A percentile compares a stretch with the other conserved stretches of the same genome.
phyloP scores from a whole-genome alignment of 805 yeast species.

The Barnettozyma siamensis region DNA sequence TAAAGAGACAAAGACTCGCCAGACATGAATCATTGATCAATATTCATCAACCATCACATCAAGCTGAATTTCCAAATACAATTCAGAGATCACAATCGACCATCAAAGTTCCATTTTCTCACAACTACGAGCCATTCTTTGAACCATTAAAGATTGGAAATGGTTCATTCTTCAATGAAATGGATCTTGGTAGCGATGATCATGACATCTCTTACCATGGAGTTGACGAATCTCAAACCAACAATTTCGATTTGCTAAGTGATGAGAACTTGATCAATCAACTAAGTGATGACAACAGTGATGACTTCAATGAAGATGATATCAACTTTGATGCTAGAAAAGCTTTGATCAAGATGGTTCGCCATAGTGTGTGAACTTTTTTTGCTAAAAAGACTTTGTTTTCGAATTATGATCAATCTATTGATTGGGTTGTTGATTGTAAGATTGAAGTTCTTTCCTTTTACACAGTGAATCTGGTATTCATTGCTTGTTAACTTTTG shows the following conservation, averaged over 20 bases:
- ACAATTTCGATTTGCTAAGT: conserved; percentile 5
- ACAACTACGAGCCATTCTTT: conserved; percentile 16
- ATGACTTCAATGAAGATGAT: conserved; percentile 14
- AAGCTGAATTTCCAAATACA: background rate
- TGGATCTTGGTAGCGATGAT: conserved; percentile 8
- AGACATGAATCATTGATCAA: conserved; percentile 20
- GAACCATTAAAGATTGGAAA: conserved; percentile 20
- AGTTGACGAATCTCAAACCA: background rate
- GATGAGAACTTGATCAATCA: conserved; percentile 2
- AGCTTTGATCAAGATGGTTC: conserved; percentile 24
- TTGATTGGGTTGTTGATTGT: too few species aligned
- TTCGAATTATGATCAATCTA: too few species aligned
- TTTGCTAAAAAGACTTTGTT: too few species aligned
- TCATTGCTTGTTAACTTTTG: too few species aligned
- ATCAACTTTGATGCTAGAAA: conserved; percentile 25
- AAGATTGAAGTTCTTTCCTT: too few species aligned
- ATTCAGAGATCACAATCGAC: conserved; percentile 15
- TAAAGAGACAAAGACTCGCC: conserved; percentile 9
- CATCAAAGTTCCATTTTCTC: conserved; percentile 9
- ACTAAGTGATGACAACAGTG: conserved; percentile 11
- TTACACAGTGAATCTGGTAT: too few species aligned
- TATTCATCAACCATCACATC: conserved; percentile 6
- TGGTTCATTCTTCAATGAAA: conserved; percentile 17
- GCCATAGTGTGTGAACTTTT: conserved; percentile 20
- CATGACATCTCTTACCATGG: background rate